Percentiles rank a stretch among this genome's conserved stretches.
phyloP scores from a whole-genome alignment of 768 basidiomycete species.

The Russula compacta region DNA sequence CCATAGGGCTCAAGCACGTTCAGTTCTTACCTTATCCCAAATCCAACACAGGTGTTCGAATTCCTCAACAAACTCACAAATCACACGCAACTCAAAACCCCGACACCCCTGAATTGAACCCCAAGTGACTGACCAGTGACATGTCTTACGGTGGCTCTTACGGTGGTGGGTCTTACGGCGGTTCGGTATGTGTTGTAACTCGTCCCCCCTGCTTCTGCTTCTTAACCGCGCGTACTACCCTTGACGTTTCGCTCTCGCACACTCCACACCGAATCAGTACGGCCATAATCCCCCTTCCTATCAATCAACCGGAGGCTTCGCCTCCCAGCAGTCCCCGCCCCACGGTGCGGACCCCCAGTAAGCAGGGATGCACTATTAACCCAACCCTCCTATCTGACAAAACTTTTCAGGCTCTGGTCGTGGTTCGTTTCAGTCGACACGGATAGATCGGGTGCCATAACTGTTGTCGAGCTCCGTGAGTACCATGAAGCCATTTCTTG shows the following conservation, averaged over 20 bases:
- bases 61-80: too few species aligned
- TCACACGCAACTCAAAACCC: too few species aligned
- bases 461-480: slow-evolving; percentile 58
- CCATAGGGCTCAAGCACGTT: too few species aligned
- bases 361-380: slow-evolving; percentile 23
- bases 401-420: slow-evolving; percentile 47
- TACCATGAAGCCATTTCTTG: slow-evolving; percentile 9
- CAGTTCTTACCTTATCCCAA: too few species aligned
- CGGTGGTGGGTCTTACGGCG: neutral
- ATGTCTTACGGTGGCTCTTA: too few species aligned
- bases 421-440: slow-evolving; percentile 67
- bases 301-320: slow-evolving; percentile 28
- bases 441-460: slow-evolving; percentile 61
- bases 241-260: neutral
- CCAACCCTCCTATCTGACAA: neutral
- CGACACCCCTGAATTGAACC: too few species aligned
- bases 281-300: slow-evolving; percentile 3
- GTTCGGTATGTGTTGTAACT: neutral
- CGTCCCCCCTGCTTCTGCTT: too few species aligned
- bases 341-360: slow-evolving; percentile 72
- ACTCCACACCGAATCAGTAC: neutral
- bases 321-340: slow-evolving; percentile 35
- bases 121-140: too few species aligned
- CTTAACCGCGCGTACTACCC: too few species aligned
- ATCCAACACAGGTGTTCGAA: too few species aligned